phyloP scores from a whole-genome alignment of 2,329 filamentous ascomycete species.

The Curvularia verruculosa region DNA sequence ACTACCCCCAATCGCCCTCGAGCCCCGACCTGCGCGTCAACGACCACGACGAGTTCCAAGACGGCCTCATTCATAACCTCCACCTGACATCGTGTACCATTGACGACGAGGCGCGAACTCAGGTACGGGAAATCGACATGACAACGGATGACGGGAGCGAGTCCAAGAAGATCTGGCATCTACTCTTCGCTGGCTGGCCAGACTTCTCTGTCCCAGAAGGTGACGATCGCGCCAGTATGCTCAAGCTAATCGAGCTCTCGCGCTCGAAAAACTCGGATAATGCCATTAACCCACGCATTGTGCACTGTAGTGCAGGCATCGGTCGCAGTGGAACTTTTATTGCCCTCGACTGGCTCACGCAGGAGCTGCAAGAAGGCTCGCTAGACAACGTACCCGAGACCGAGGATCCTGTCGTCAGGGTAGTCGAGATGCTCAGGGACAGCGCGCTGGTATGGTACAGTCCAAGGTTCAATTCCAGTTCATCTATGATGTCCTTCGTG shows the following conservation, averaged over 20 bases:
- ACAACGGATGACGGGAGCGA: conserved; percentile 52
- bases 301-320: conserved; percentile 80
- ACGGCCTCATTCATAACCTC: conserved; percentile 71
- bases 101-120: conserved; percentile 64
- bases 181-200: conserved; percentile 86
- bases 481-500: conserved; percentile 83
- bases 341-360: conserved; percentile 86
- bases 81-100: conserved; percentile 62
- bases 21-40: conserved; percentile 61
- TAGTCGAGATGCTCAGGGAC: conserved; percentile 79
- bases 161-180: conserved; percentile 76
- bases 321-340: conserved; percentile 96
- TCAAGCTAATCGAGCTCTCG: conserved; percentile 72
- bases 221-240: conserved; percentile 69
- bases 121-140: conserved; percentile 74
- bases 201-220: conserved; percentile 83
- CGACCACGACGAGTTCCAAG: conserved; percentile 67
- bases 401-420: conserved; percentile 74
- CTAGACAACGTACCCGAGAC: conserved; percentile 59
- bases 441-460: conserved; percentile 96
- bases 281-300: conserved; percentile 71
- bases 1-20: conserved; percentile 68
- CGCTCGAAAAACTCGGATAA: conserved; percentile 60
- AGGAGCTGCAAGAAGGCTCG: conserved; percentile 77
- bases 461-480: conserved; percentile 83